phyloP scores from a whole-genome alignment of 2,329 filamentous ascomycete genomes.

The Penicillium italicum region DNA sequence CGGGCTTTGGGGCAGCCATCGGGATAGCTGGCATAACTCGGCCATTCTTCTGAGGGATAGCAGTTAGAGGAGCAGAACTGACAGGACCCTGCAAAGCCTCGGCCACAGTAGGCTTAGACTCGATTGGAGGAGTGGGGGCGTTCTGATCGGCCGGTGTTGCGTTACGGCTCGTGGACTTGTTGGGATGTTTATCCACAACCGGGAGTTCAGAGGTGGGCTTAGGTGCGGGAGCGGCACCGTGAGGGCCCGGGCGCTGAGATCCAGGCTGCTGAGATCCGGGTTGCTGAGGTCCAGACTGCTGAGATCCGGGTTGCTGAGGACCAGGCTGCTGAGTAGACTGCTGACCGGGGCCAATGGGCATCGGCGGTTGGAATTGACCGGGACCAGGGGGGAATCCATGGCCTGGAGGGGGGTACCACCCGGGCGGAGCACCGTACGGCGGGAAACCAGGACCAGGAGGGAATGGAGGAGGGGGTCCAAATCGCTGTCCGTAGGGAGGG shows the following conservation, averaged over 20 bases:
- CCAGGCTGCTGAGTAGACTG: conserved; percentile 36
- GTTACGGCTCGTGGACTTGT: conserved; percentile 36
- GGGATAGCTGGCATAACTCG: conserved; percentile 48
- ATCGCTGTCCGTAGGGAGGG: conserved; percentile 46
- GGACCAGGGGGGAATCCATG: conserved; percentile 69
- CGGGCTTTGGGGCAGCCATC: conserved; percentile 36
- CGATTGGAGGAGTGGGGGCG: conserved; percentile 37
- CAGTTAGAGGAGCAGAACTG: conserved; percentile 22
- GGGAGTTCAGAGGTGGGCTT: conserved; percentile 45
- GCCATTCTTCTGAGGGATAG: conserved; percentile 38
- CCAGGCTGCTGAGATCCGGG: conserved; percentile 31
- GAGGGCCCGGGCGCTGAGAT: conserved; percentile 36
- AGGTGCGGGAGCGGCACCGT: conserved; percentile 28
- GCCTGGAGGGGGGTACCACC: conserved; percentile 73
- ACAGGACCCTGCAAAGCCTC: conserved; percentile 34
- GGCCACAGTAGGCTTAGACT: conserved; percentile 39
- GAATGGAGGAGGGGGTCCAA: conserved; percentile 48
- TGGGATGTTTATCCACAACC: conserved; percentile 36
- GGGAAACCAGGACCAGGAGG: conserved; percentile 63
- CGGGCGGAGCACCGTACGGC: conserved; percentile 69
- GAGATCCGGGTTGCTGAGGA: conserved; percentile 16
- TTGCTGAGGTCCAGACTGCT: conserved; percentile 30
- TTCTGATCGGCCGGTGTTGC: conserved; percentile 34
- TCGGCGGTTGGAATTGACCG: conserved; percentile 60
- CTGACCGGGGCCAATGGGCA: conserved; percentile 55